Conservation (phyloP, 2,329 filamentous ascomycete genomes). For the Tolypocladium pustulatum region DNA sequence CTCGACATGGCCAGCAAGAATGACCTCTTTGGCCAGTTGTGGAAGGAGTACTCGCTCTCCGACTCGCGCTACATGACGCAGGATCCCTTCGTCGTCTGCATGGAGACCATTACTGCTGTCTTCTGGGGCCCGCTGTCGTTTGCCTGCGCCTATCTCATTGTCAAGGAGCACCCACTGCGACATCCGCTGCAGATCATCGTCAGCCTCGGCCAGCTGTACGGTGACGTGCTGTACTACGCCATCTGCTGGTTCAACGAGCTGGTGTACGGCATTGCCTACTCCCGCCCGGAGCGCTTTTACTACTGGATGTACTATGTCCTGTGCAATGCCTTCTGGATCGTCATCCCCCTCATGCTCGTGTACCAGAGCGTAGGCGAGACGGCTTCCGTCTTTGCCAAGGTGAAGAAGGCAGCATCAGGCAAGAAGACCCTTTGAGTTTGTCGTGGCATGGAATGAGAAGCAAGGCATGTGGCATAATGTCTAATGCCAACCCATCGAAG, state of each 20-base stretch:
- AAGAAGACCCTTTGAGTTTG: conserved; percentile 13
- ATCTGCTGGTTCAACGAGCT: conserved; percentile 33
- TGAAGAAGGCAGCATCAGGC: conserved; percentile 10
- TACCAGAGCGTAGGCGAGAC: conserved; percentile 15
- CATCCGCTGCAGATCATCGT: conserved; percentile 37
- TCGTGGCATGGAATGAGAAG: neutral
- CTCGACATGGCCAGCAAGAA: conserved; percentile 25
- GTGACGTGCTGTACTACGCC: conserved; percentile 39
- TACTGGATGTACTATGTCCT: conserved; percentile 43
- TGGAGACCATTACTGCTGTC: conserved; percentile 43
- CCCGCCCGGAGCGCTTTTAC: conserved; percentile 39
- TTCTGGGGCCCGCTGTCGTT: conserved; percentile 45
- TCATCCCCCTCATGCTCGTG: conserved; percentile 30
- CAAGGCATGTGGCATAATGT: neutral
- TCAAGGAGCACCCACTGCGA: conserved; percentile 31
- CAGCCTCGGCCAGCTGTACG: conserved; percentile 39
- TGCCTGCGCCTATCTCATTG: conserved; percentile 31
- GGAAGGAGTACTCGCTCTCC: conserved; percentile 48
- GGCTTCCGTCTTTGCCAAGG: conserved; percentile 14
- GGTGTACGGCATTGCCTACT: conserved; percentile 29
- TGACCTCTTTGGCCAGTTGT: conserved; percentile 40
- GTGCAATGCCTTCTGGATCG: conserved; percentile 43
- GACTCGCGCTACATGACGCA: conserved; percentile 45
- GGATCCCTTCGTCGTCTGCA: conserved; percentile 43
- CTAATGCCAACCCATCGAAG: too few species aligned